Percentiles rank a stretch among this genome's conserved stretches.
phyloP scores from a whole-genome alignment of 2,329 filamentous ascomycete genomes.

The Leptographium flavum region DNA sequence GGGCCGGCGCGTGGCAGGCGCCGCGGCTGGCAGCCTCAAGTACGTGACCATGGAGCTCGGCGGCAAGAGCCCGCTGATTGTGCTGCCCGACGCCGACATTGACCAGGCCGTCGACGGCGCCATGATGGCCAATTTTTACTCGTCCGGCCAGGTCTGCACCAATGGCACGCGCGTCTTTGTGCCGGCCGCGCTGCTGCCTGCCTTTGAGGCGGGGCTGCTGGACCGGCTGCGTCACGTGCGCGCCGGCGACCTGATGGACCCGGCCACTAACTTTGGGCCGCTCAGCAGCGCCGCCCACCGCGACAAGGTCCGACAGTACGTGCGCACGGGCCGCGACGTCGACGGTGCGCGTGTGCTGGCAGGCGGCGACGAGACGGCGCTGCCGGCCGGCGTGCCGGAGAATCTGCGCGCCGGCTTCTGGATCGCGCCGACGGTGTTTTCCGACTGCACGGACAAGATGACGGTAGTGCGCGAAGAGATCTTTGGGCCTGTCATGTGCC shows the following conservation, averaged over 20 bases:
- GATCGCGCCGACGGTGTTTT: constrained; percentile 74
- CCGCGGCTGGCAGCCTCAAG: constrained; percentile 46
- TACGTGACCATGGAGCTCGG: constrained; percentile 60
- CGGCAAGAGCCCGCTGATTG: constrained; percentile 49
- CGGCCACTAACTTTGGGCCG: constrained; percentile 68
- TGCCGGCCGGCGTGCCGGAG: constrained; percentile 31
- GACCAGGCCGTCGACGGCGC: constrained; percentile 75
- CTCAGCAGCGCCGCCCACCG: constrained; percentile 61
- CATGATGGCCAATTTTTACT: constrained; percentile 92
- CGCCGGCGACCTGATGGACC: constrained; percentile 57
- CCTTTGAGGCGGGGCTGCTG: constrained; percentile 29
- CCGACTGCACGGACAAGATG: constrained; percentile 74
- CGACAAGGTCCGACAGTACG: constrained; percentile 67
- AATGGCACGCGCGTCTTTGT: constrained; percentile 85
- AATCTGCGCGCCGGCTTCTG: constrained; percentile 56
- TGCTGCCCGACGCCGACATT: constrained; percentile 67
- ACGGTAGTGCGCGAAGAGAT: constrained; percentile 70
- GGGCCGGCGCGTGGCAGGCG: constrained; percentile 46
- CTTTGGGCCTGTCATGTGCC: constrained; percentile 76
- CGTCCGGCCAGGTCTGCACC: constrained; percentile 81
- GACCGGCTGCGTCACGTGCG: constrained; percentile 58
- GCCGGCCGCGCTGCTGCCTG: constrained; percentile 45
- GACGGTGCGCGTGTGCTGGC: constrained; percentile 63
- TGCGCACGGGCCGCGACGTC: constrained; percentile 55
- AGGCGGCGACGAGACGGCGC: constrained; percentile 39